Evolutionary conservation across 1,284 basidiomycete species (phyloP).

Genomic region (Schizophyllum amplum): DNA sequence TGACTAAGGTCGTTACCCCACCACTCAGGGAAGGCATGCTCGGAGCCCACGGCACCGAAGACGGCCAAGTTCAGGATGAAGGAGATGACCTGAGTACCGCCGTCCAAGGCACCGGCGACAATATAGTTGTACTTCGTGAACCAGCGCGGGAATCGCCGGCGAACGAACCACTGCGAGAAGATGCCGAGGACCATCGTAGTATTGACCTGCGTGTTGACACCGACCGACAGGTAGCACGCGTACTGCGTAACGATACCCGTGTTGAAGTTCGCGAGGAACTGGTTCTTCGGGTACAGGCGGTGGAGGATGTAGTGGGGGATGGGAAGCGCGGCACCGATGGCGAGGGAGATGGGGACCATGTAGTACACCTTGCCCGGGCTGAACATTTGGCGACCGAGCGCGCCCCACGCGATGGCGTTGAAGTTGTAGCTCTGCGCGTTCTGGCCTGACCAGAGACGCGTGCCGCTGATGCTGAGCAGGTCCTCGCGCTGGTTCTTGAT

Average conservation of each 20-base stretch:
- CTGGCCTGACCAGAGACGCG: slow-evolving; percentile 14
- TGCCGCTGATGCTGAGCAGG: slow-evolving; percentile 10
- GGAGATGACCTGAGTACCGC: slow-evolving; percentile 13
- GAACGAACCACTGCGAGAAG: slow-evolving; percentile 13
- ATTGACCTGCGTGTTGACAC: slow-evolving; percentile 12
- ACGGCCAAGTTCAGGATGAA: slow-evolving; percentile 13
- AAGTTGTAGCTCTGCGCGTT: slow-evolving; percentile 14
- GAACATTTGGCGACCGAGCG: slow-evolving; percentile 13
- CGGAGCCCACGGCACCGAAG: slow-evolving; percentile 12
- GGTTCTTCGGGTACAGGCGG: slow-evolving; percentile 13
- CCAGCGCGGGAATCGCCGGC: slow-evolving; percentile 10
- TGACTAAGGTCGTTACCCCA: slow-evolving; percentile 11
- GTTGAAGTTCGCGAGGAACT: slow-evolving; percentile 11
- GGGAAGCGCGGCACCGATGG: slow-evolving; percentile 10
- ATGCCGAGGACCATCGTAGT: slow-evolving; percentile 11
- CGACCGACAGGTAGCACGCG: slow-evolving; percentile 33
- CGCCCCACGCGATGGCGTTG: slow-evolving; percentile 14
- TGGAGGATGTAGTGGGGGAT: slow-evolving; percentile 10
- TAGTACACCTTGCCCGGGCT: slow-evolving; percentile 21
- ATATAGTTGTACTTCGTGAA: slow-evolving; percentile 18
- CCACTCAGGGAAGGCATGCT: slow-evolving; percentile 10
- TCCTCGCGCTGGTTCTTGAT: slow-evolving; percentile 10
- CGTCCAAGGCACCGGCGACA: slow-evolving; percentile 13
- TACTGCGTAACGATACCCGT: slow-evolving; percentile 13
- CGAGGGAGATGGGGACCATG: slow-evolving; percentile 22